These are phyloP conservation scores for Trichophyton mentagrophytes DNA, from an alignment of 2,329 filamentous ascomycete species.

Conservation along the genomic window DNA sequence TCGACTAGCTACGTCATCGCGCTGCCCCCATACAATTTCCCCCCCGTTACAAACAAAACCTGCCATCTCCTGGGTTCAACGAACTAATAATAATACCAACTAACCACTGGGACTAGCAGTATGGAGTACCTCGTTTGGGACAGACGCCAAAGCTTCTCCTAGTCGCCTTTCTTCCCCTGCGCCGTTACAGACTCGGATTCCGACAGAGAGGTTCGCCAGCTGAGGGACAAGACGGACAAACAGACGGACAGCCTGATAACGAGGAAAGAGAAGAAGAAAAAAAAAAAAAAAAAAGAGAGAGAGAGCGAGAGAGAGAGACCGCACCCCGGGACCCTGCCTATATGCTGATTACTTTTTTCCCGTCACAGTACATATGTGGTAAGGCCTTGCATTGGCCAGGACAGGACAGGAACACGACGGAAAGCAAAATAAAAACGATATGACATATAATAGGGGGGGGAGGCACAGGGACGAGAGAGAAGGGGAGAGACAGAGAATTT, in stretches of 20 bases:
- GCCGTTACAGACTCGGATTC: neutral
- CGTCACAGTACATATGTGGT: neutral
- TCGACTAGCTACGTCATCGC: neutral
- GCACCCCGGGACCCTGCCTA: neutral
- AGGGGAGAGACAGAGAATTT: neutral
- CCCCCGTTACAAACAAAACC: neutral
- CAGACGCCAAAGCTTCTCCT: conserved; percentile 2
- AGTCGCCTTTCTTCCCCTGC: neutral
- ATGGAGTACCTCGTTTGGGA: neutral
- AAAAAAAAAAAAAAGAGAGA: too few relatives aligned
- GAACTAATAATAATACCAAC: neutral
- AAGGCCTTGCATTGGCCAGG: neutral
- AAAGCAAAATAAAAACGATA: neutral
- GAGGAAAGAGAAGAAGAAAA: neutral
- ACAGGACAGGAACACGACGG: neutral
- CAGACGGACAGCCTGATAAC: neutral
- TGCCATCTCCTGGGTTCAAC: neutral
- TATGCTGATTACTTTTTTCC: neutral
- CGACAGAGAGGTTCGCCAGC: neutral
- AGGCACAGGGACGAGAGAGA: too few relatives aligned
- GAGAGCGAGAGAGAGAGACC: too few relatives aligned
- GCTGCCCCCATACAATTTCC: neutral
- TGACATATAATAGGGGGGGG: neutral
- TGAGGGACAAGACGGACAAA: neutral
- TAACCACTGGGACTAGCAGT: neutral